Evolutionary conservation across 2,329 filamentous ascomycete species (phyloP), one percentile per base, ranked within the genome.

Genomic region (Phyllosticta ampelicida): DNA sequence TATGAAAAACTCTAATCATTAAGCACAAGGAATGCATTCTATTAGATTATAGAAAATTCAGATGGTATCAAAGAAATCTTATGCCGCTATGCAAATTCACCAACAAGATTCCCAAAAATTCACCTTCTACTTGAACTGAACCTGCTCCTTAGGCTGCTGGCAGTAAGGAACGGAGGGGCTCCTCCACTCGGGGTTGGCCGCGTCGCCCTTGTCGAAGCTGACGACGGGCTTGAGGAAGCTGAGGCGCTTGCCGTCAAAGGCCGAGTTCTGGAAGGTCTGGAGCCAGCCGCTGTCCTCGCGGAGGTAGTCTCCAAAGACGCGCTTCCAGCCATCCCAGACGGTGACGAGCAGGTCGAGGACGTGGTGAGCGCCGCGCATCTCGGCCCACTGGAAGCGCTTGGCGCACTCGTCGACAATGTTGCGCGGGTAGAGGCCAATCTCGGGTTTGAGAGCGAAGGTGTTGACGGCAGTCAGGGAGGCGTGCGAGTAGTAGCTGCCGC

Each of bases 381-480:
- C 55, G 1, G 53, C 60, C 60, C 65, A 70, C 18, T 63, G 59
- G 59, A 66, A 68, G 16, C 63, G 66, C 50, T 65, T 58, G 23
- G 66, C 63, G 28, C 65, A 64, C 54, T 66, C 64, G 19, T 60
- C 29, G n/a, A 69, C 66, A 5, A 61, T 63, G 18, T 66, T 59
- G 9, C 62, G 61, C 1, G 61, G 60, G 28, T 71, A 73, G 3
- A 74, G 59, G 0, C 70, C 68, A n/a, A 74, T 64, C 20, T 72
- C 69, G 5, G 62, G 63, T 19, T 64, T 63, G 9, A 73, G 59
- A 9, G 68, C 63, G 20, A 66, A 65, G 1, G 67, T 63, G 57
- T 72, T 69, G 8, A 71, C 64, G 1, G 68, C 66, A 1, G 65
- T 64, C 1, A 73, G 60, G 5, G 68, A 62, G 11, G 63, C 60